Evolutionary conservation across 2,329 filamentous ascomycete genomes (phyloP), one percentile per base, ranked within the genome.

Genomic region (Claviceps sp.): DNA sequence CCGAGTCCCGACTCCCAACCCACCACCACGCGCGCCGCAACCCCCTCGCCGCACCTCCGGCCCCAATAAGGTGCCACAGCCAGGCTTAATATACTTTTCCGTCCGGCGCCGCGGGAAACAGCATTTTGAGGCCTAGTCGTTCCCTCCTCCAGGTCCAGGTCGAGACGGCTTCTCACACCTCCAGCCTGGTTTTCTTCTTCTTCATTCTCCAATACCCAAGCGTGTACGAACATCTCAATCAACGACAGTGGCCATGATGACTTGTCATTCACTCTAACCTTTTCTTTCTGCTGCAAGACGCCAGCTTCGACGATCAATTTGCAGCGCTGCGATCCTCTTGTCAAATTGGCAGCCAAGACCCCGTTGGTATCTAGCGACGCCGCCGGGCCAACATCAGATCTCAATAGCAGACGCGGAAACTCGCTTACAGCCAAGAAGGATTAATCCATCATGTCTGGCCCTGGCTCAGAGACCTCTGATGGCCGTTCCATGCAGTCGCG

Each of bases 401-500:
- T 40, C 16, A 22, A 44, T 44, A 37, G 43, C 50, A 47, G 18
- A 6, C 43, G 5, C 8, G 16, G n/a, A 48, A 43, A 34, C 14
- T 45, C 46, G 20, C 44, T 54, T 45, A 40, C 49, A 48, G 34
- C 37, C 47, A 51, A 47, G 43, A 57, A 52, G 55, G 55, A 53
- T 53, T 26, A 50, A 22, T 18, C 14, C 50, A 52, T 61, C 54
- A 69, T 69, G 66, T 67, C 67, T 52, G 65, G 64, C 54, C 67
- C 63, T 51, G 62, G 61, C 44, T 64, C 61, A 56, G 65, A 63
- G 59, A 66, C 62, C 55, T 63, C 67, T 46, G 65, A 63, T 55
- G 62, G 65, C 58, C 78, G 78, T 60, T 71, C 78, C 50, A 84
- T 84, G 81, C 77, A 89, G 73, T 87, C 86, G 56, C 79, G 86